Evolutionary conservation across 2,329 filamentous ascomycete species (phyloP), one percentile per base, ranked within the genome.

Genomic region (Neonectria magnoliae): DNA sequence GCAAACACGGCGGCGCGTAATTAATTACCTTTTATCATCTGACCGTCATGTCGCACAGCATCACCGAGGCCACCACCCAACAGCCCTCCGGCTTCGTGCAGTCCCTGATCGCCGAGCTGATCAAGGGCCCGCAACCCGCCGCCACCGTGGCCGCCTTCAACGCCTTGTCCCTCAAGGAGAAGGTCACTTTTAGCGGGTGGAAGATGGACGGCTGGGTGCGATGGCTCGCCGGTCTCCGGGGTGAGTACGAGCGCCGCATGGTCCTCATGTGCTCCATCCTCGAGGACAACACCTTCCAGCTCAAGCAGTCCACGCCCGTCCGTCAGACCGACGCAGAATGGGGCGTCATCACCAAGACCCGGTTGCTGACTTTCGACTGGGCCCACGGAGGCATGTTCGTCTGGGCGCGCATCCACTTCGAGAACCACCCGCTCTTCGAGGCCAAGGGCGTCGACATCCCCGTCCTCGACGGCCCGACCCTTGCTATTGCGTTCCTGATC

Each of bases 31-130:
- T 29, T 18, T 31, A 27, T 16, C 20, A 41, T 54, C 64, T 69
- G 13, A 73, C 62, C 31, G 18, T 47, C 25, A 29, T 13, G 41
- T 27, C 29, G 29, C 10, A 22, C 16, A 90, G 91, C 60, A 91
- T 97, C 72, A 90, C 89, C 20, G 94, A 98, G 78, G 85, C 87
- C 1, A 87, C 87, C 18, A 97, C 94, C 0, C 91, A 95, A 74
- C 91, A 95, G 69, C 94, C 94, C 0, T 95, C 91, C 0, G 95
- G 94, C 18, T 97, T 98, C 76, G 93, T 95, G 11, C 95, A 98
- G 79, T 86, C 90, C 61, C 88, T 97, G 81, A 85, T 97, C 64
- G 90, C 91, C 4, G 90, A 93, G 77, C 82, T 94, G 16, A 78
- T 98, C 72, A 88, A 96, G 73, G 93, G 93, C 1, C 87, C 91